phyloP scores from a whole-genome alignment of 2,329 filamentous ascomycete species.

The Cladosporium sp. region DNA sequence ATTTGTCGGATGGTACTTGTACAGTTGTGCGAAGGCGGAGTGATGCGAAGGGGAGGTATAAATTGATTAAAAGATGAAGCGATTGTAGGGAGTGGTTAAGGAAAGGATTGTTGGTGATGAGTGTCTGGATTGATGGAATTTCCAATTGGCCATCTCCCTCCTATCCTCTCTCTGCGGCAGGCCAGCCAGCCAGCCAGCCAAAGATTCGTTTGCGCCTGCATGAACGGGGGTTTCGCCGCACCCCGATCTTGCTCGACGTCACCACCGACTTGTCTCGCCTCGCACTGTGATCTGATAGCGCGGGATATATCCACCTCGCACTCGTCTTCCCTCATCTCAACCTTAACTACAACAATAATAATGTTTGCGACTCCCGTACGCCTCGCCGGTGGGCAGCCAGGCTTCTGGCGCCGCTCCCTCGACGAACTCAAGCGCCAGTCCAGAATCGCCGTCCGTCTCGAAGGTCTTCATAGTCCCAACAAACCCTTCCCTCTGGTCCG shows the following conservation, averaged over 20 bases:
- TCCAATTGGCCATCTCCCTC: not conserved
- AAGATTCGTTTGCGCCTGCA: not conserved
- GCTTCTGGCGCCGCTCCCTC: constrained; percentile 55
- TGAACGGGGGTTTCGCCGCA: not conserved
- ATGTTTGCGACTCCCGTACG: constrained; percentile 21
- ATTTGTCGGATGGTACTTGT: too few species aligned
- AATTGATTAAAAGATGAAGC: not conserved
- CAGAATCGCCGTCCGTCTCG: constrained; percentile 59
- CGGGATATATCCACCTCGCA: too few species aligned
- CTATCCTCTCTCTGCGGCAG: too few species aligned
- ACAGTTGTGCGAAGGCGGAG: too few species aligned
- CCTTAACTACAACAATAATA: not conserved
- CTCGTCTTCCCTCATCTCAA: too few species aligned
- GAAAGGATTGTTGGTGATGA: not conserved
- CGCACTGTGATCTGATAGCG: not conserved
- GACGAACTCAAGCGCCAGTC: constrained; percentile 56
- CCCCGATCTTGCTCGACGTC: not conserved
- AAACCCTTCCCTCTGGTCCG: constrained; percentile 60
- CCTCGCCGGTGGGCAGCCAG: constrained; percentile 29
- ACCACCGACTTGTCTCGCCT: not conserved
- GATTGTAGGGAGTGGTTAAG: not conserved
- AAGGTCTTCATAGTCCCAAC: constrained; percentile 61
- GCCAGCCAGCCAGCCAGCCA: too few species aligned
- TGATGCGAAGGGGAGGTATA: too few species aligned
- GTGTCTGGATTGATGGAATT: not conserved